Base-by-base conservation (phyloP, 2,329 filamentous ascomycete genomes). In the Trichoderma pleuroti region DNA sequence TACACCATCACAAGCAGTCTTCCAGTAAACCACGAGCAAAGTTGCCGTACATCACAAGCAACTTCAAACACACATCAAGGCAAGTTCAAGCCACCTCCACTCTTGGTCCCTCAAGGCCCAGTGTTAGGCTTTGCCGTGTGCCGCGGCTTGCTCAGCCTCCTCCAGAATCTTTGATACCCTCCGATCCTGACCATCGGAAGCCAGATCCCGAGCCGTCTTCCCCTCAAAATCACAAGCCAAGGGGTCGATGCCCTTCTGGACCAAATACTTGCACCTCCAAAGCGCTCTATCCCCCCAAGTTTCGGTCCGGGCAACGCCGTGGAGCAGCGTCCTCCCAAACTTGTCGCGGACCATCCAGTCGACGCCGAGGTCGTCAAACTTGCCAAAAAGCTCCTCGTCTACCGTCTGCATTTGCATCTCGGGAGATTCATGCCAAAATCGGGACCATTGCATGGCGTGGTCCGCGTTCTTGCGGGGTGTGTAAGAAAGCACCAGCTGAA, bases 131-230 rank as follows among this genome's bases (percentile, higher is more conserved):
- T 64, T 30, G 8, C 16, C 39, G 28, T 18, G 28, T 28, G 42
- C 28, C 26, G n/a, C 28, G 21, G n/a, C 39, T 16, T 63, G 39
- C 26, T 30, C 28, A 63, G 28, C 30, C 21, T 49, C 61, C 16
- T 28, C 39, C 2, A 52, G 26, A 52, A n/a, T 8, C 18, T 30
- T n/a, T 26, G 28, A 59, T 32, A 14, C 5, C n/a, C 14, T 5
- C 46, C 6, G n/a, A 30, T 14, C 12, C n/a, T 16, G 12, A 28
- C 24, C 18, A 10, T 10, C 26, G 49, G 32, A 8, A 56, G 32
- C 30, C 56, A 61, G 18, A 69, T 69, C 67, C 28, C 28, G 34
- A 30, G 64, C 52, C 11, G 64, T 59, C 54, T 57, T 67, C 52
- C 64, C 64, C 18, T 67, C 54, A n/a, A 21, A n/a, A 54, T 63